Conservation (phyloP, 129 eudicot genomes). For the sunflower (Helianthus annuus) region HanXRQr2.0-SUNRISE NC_035447.2:135114669-135115168, state of each 20-base stretch:
- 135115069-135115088: conserved; percentile 89
- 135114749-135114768: conserved; percentile 63
- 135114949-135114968: conserved; percentile 86
- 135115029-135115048: conserved; percentile 94
- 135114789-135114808: conserved; percentile 82
- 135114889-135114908: conserved; percentile 57
- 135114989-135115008: conserved; percentile 87
- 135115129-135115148: conserved; percentile 78
- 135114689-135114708: conserved; percentile 76
- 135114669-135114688: conserved; percentile 61
- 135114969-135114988: conserved; percentile 88
- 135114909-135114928: conserved; percentile 83
- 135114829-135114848: conserved; percentile 90
- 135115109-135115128: conserved; percentile 71
- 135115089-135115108: conserved; percentile 79
- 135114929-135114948: conserved; percentile 81
- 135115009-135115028: conserved; percentile 91
- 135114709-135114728: conserved; percentile 85
- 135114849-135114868: conserved; percentile 81
- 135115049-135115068: conserved; percentile 86
- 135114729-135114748: conserved; percentile 82
- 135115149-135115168: conserved; percentile 74
- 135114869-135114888: conserved; percentile 61
- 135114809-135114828: conserved; percentile 80
- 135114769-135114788: conserved; percentile 91